These are phyloP conservation scores for Mortierella polycephala DNA, from an alignment of 371 early-diverging fungal species.

Conservation along the genomic window DNA sequence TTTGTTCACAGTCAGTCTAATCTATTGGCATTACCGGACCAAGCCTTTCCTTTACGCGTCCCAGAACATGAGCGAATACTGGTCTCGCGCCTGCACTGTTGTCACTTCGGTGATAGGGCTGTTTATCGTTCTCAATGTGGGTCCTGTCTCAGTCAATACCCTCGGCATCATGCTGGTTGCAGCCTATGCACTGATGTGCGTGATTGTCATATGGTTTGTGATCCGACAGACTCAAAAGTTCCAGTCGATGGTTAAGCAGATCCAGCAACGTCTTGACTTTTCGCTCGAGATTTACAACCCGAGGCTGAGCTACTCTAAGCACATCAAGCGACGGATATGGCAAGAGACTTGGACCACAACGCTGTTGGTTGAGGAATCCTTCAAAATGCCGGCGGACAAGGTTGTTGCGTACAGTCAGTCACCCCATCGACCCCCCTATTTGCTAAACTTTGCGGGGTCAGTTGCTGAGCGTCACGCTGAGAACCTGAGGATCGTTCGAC, in stretches of 20 bases:
- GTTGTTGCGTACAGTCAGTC: slow-evolving; percentile 59
- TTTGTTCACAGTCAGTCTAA: slow-evolving; percentile 39
- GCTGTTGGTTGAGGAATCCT: slow-evolving; percentile 62
- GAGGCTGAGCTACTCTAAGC: slow-evolving; percentile 53
- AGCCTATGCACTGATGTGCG: slow-evolving; percentile 41
- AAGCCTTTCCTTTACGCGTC: slow-evolving; percentile 54
- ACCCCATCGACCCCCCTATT: slow-evolving; percentile 64
- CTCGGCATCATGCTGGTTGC: slow-evolving; percentile 40
- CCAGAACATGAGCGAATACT: slow-evolving; percentile 57
- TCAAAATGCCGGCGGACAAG: slow-evolving; percentile 61
- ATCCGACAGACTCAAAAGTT: slow-evolving; percentile 54
- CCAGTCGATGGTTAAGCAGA: slow-evolving; percentile 51
- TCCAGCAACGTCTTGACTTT: slow-evolving; percentile 53
- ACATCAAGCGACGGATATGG: slow-evolving; percentile 60
- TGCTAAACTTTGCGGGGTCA: slow-evolving; percentile 66
- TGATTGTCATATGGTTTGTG: slow-evolving; percentile 51
- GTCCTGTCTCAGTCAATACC: slow-evolving; percentile 25
- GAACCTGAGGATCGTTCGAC: slow-evolving; percentile 65
- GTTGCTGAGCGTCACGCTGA: slow-evolving; percentile 72
- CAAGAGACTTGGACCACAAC: slow-evolving; percentile 75
- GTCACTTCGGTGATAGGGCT: slow-evolving; percentile 55
- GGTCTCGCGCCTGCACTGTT: slow-evolving; percentile 55
- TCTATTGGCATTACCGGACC: slow-evolving; percentile 52
- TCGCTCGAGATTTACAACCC: slow-evolving; percentile 54
- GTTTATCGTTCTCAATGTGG: slow-evolving; percentile 49